A percentile compares a stretch with the other conserved stretches of the same genome.
phyloP scores from a whole-genome alignment of 2,329 filamentous ascomycete genomes.

The Diaporthe sp. region DNA sequence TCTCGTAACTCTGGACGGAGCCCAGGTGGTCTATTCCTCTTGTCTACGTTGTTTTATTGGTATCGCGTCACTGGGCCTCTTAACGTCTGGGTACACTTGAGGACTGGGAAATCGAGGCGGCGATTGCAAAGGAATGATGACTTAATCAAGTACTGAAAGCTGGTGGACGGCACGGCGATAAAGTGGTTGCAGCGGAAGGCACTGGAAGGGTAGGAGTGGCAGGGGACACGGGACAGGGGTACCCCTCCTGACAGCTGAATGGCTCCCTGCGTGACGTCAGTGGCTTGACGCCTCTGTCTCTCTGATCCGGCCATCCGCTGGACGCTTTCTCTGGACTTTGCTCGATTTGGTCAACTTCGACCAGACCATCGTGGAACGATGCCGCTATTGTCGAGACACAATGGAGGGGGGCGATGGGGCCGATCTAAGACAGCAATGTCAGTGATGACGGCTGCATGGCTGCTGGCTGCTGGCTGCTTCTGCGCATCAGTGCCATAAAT shows the following conservation, averaged over 20 bases:
- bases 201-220: background rate
- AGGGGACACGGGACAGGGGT: background rate
- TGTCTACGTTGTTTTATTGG: too few relatives aligned
- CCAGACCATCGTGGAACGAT: conserved; percentile 14
- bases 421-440: conserved; percentile 29
- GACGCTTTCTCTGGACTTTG: background rate
- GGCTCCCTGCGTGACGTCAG: conserved; percentile 17
- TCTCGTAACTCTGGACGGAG: background rate
- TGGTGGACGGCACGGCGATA: background rate
- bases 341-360: background rate
- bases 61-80: too few relatives aligned
- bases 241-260: conserved; percentile 10
- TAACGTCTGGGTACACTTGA: too few relatives aligned
- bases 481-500: background rate
- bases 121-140: background rate
- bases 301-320: background rate
- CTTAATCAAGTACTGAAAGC: background rate
- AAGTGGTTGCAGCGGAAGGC: background rate
- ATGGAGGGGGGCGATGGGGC: background rate
- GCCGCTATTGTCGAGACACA: conserved; percentile 1
- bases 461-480: background rate
- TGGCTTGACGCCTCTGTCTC: conserved; percentile 14
- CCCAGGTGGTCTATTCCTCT: background rate
- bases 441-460: conserved; percentile 27
- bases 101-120: background rate